A percentile compares a stretch with the other conserved stretches of the same genome.
Evolutionary conservation across 306 rosid species (phyloP).

Genomic region (Cicer bijugum): DNA sequence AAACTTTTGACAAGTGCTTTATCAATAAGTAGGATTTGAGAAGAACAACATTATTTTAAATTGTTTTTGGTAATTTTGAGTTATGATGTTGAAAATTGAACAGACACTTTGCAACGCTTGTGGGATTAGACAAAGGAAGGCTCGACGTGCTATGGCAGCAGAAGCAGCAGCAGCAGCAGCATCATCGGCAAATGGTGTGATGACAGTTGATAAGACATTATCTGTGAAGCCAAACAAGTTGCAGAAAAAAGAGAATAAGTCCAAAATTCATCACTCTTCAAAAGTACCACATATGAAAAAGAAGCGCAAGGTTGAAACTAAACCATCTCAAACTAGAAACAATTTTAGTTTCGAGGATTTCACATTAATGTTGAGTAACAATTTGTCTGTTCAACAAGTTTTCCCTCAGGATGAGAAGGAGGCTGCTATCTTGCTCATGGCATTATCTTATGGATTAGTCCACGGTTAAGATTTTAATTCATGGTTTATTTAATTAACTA

Average conservation of each 20-base stretch:
- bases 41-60: too few relatives aligned
- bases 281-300: constrained; percentile 27
- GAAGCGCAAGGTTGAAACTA: constrained; percentile 38
- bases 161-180: constrained; percentile 56
- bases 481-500: constrained; percentile 5
- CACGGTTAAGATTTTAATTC: constrained; percentile 62
- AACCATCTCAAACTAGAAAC: constrained; percentile 42
- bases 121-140: constrained; percentile 96
- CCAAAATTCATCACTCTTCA: constrained; percentile 31
- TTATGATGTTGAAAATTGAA: neutral
- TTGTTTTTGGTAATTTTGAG: neutral
- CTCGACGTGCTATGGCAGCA: constrained; percentile 80
- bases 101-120: constrained; percentile 97
- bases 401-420: constrained; percentile 98
- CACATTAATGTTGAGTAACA: constrained; percentile 57
- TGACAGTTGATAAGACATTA: constrained; percentile 38
- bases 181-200: constrained; percentile 48
- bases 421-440: constrained; percentile 92
- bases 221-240: constrained; percentile 47
- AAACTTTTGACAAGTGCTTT: neutral
- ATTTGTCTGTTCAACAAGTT: constrained; percentile 64
- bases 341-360: constrained; percentile 70
- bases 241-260: constrained; percentile 46
- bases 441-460: constrained; percentile 88
- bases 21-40: too few relatives aligned